These are phyloP conservation scores for Bipolaris oryzae DNA, from an alignment of 2,329 filamentous ascomycete genomes.

Conservation along the genomic window DNA sequence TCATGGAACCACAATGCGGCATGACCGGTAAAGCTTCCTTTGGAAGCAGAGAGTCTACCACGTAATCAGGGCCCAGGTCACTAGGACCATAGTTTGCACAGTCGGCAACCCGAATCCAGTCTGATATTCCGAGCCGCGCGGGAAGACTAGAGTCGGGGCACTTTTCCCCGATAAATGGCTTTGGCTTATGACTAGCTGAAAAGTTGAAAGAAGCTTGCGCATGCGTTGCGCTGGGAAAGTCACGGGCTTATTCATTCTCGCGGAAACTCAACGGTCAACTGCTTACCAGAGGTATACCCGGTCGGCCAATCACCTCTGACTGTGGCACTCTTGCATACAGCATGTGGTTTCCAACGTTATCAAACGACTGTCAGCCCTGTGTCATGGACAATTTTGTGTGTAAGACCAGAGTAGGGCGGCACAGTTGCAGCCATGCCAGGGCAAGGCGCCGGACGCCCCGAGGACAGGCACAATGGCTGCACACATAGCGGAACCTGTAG, in stretches of 20 bases:
- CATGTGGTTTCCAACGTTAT: conserved; percentile 3
- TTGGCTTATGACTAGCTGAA: conserved; percentile 1
- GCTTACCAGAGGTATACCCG: conserved; percentile 15
- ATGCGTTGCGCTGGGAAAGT: conserved; percentile 8
- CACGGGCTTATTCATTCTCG: conserved; percentile 12
- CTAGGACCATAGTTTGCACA: conserved; percentile 7
- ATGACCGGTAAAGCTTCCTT: conserved; percentile 15
- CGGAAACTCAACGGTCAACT: conserved; percentile 17
- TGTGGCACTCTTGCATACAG: conserved; percentile 13
- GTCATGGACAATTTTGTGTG: conserved; percentile 8
- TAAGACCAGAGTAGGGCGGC: conserved; percentile 4
- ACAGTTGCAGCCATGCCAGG: conserved; percentile 8
- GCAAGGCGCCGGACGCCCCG: conserved; percentile 4
- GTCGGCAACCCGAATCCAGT: conserved; percentile 13
- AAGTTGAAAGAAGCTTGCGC: not conserved
- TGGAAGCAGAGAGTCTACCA: conserved; percentile 14
- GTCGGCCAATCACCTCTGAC: conserved; percentile 9
- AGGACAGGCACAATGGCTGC: conserved; percentile 1
- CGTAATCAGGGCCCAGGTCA: conserved; percentile 17
- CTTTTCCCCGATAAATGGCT: not conserved
- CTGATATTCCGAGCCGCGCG: conserved; percentile 5
- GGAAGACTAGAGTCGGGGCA: not conserved
- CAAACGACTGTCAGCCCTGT: conserved; percentile 14
- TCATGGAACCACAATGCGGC: conserved; percentile 8
- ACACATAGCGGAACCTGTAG: not conserved